Percentiles rank a stretch among this genome's conserved stretches.
Evolutionary conservation across 2,329 filamentous ascomycete genomes (phyloP).

Genomic region (Metarhizium rileyi): DNA sequence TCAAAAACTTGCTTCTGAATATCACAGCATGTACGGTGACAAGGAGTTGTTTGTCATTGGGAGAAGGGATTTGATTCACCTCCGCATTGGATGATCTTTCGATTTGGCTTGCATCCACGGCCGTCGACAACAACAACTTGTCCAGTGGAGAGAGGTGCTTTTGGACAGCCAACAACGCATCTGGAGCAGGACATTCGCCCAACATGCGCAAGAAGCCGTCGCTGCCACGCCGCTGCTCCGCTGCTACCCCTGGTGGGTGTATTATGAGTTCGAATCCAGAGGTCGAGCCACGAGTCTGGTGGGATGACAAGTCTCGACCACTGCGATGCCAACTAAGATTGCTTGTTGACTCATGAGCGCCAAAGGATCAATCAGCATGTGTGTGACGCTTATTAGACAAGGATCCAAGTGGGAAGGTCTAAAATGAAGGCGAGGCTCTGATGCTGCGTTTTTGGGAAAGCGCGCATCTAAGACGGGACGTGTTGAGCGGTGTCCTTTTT

Average conservation of each 20-base stretch:
- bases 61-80: background rate
- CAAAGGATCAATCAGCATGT: constrained; percentile 5
- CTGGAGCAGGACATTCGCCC: background rate
- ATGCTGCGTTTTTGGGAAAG: background rate
- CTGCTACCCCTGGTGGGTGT: background rate
- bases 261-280: background rate
- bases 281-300: background rate
- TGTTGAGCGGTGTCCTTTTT: background rate
- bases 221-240: background rate
- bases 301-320: background rate
- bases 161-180: background rate
- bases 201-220: background rate
- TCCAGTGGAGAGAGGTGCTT: background rate
- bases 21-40: background rate
- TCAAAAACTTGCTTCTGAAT: background rate
- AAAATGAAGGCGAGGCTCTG: background rate
- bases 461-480: background rate
- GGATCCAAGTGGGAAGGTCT: background rate
- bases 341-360: constrained; percentile 10
- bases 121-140: background rate
- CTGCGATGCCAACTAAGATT: background rate
- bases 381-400: constrained; percentile 12
- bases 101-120: background rate
- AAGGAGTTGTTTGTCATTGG: background rate
- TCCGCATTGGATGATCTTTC: background rate